These are phyloP conservation scores for Sporothrix dimorphospora DNA, from an alignment of 2,329 filamentous ascomycete species.

Conservation along the genomic window DNA sequence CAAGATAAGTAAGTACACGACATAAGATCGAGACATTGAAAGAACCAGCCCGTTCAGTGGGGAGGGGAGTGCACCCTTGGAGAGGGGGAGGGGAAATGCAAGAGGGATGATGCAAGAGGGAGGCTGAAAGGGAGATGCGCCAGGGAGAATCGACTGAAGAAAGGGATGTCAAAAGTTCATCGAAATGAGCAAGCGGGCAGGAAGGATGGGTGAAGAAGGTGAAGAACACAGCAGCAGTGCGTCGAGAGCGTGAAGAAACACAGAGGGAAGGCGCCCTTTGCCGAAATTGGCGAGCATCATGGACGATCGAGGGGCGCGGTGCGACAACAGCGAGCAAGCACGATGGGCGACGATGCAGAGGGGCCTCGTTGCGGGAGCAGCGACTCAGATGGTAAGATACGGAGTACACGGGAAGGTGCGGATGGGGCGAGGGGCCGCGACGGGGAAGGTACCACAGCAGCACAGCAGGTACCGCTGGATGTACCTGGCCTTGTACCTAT, in stretches of 20 bases:
- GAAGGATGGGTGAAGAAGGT: slow-evolving; percentile 13
- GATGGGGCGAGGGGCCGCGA: slow-evolving; percentile 1
- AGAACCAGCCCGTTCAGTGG: too few species aligned
- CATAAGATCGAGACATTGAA: not conserved
- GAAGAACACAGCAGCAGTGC: not conserved
- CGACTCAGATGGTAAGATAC: not conserved
- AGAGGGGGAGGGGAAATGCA: slow-evolving; percentile 8
- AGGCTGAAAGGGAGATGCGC: slow-evolving; percentile 19
- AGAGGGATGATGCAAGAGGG: slow-evolving; percentile 18
- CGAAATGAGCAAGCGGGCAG: slow-evolving; percentile 2
- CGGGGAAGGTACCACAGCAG: not conserved
- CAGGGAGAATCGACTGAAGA: not conserved
- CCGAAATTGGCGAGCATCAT: slow-evolving; percentile 22
- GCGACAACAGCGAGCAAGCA: not conserved
- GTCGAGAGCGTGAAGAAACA: not conserved
- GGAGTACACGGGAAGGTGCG: slow-evolving; percentile 1
- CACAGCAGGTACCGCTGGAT: not conserved
- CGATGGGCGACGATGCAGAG: not conserved
- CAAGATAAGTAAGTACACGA: not conserved
- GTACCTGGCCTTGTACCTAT: slow-evolving; percentile 7
- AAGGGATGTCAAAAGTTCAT: slow-evolving; percentile 9
- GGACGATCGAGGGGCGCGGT: slow-evolving; percentile 22
- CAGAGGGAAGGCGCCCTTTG: slow-evolving; percentile 1
- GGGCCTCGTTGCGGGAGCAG: not conserved
- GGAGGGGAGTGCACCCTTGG: not conserved